phyloP scores from a whole-genome alignment of 345 rosid species.

The Crucihimalaya himalaica region DNA sequence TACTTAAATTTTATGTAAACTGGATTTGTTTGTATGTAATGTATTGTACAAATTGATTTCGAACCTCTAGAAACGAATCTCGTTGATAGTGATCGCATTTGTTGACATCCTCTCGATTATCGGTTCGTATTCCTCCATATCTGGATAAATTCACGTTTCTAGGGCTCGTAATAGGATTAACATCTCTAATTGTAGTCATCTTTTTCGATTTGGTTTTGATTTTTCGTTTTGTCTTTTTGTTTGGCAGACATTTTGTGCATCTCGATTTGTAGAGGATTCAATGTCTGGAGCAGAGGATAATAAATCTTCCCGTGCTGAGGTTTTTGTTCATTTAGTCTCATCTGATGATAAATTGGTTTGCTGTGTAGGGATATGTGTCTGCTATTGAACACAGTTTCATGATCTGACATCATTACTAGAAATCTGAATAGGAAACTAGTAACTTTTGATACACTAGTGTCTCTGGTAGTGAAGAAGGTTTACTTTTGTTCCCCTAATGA shows the following conservation, averaged over 20 bases:
- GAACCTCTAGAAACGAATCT: not conserved
- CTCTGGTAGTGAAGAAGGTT: not conserved
- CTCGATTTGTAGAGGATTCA: conserved; percentile 8
- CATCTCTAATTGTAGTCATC: not conserved
- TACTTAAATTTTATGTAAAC: not conserved
- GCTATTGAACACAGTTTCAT: not conserved
- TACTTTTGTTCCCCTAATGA: not conserved
- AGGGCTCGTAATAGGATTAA: not conserved
- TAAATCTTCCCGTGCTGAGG: conserved; percentile 56
- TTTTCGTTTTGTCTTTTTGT: not conserved
- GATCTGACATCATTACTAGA: not conserved
- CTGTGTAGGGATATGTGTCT: not conserved
- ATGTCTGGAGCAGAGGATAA: conserved; percentile 67
- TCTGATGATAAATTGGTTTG: not conserved
- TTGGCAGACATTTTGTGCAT: not conserved
- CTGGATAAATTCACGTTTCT: not conserved
- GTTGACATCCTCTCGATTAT: not conserved
- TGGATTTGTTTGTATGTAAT: not conserved
- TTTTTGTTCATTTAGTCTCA: conserved; percentile 21
- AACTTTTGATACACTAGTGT: conserved; percentile 12
- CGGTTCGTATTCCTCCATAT: not conserved
- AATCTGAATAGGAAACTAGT: not conserved
- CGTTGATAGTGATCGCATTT: conserved; percentile 9
- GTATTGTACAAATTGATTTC: not conserved
- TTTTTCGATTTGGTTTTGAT: not conserved